A percentile compares a stretch with the other conserved stretches of the same genome.
Evolutionary conservation across 2,329 filamentous ascomycete genomes (phyloP).

Genomic region (Alternaria consortialis): DNA sequence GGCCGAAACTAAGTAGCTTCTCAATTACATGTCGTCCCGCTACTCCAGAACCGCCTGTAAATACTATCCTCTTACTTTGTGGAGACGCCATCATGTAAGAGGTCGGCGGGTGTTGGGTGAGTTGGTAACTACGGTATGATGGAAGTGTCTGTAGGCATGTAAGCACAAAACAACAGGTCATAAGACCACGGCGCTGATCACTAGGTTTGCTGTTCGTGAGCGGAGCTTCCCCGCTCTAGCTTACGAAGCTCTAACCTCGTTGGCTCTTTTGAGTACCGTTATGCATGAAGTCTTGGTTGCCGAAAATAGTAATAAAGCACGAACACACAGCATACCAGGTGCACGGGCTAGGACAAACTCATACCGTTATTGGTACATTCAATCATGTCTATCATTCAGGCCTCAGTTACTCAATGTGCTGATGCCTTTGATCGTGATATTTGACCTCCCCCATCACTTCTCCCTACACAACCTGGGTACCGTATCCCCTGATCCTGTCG

Average conservation of each 20-base stretch:
- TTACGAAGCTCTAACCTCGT: conserved; percentile 1
- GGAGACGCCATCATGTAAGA: conserved; percentile 16
- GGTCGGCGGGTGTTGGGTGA: background rate
- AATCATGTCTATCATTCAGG: conserved; percentile 48
- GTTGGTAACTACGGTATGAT: background rate
- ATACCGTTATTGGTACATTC: conserved; percentile 43
- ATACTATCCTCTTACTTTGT: conserved; percentile 55
- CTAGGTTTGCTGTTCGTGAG: conserved; percentile 5
- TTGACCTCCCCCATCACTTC: background rate
- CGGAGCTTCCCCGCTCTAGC: conserved; percentile 31
- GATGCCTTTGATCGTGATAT: conserved; percentile 6
- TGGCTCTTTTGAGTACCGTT: conserved; percentile 4
- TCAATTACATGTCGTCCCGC: conserved; percentile 57
- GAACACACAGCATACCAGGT: background rate
- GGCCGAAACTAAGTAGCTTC: conserved; percentile 60
- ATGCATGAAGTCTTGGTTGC: background rate
- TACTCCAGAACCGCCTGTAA: conserved; percentile 64
- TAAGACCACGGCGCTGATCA: background rate
- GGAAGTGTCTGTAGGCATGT: background rate
- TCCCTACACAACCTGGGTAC: conserved; percentile 70
- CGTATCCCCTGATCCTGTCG: conserved; percentile 92
- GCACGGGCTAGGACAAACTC: background rate
- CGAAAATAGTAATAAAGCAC: background rate
- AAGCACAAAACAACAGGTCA: background rate
- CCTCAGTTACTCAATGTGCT: conserved; percentile 15